A percentile compares a stretch with the other conserved stretches of the same genome.
phyloP scores from a whole-genome alignment of 305 asterid species.

The Caryopteris hybrid region DNA sequence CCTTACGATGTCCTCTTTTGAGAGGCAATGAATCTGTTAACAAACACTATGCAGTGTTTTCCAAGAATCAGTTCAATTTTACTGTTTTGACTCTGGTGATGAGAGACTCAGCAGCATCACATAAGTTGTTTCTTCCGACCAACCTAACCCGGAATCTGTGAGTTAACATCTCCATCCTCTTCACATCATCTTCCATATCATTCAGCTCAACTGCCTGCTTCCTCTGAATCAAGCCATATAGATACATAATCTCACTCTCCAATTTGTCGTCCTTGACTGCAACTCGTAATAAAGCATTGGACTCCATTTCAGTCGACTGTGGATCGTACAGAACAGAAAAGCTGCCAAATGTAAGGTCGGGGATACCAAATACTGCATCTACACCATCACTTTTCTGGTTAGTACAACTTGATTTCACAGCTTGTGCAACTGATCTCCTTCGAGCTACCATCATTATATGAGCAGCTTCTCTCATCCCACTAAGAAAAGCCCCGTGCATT shows the following conservation, averaged over 20 bases:
- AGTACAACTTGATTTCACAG: constrained; percentile 31
- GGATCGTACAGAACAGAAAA: constrained; percentile 62
- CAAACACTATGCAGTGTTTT: too few relatives aligned
- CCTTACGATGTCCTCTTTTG: too few relatives aligned
- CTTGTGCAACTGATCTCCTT: constrained; percentile 29
- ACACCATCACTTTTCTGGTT: constrained; percentile 33
- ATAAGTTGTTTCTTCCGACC: constrained; percentile 55
- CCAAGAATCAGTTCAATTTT: constrained; percentile 13
- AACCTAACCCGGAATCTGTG: constrained; percentile 41
- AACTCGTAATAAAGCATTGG: constrained; percentile 54
- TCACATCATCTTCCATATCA: constrained; percentile 55
- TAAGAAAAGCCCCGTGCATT: constrained; percentile 95
- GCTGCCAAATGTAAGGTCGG: constrained; percentile 67
- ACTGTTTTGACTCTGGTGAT: constrained; percentile 41
- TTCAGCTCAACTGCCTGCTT: constrained; percentile 57
- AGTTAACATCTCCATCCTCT: constrained; percentile 55
- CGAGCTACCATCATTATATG: constrained; percentile 66
- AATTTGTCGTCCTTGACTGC: constrained; percentile 37
- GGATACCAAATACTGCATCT: constrained; percentile 50
- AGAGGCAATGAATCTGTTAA: too few relatives aligned
- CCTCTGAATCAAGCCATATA: constrained; percentile 54
- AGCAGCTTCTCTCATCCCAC: constrained; percentile 99
- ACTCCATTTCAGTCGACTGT: constrained; percentile 36
- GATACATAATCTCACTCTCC: constrained; percentile 27
- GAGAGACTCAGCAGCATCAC: constrained; percentile 56